Evolutionary conservation across 2,329 filamentous ascomycete genomes (phyloP), one percentile per base, ranked within the genome.

Genomic region (Xylariales sp.): DNA sequence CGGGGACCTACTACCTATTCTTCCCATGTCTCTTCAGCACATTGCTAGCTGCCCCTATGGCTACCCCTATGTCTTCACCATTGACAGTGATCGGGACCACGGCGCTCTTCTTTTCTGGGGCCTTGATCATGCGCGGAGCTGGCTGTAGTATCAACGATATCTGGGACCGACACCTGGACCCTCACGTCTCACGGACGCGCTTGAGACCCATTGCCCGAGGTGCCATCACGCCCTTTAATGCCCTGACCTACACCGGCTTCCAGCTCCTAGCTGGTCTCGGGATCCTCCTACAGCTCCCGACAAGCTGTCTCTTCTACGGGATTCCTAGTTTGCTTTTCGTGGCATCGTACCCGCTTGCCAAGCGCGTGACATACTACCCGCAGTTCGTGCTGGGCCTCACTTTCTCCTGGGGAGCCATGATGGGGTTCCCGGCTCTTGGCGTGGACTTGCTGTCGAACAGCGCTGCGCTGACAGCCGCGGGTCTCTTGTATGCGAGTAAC

Each of bases 101-200:
- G 1, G 56, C 76, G 2, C 74, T 93, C 35, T 93, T 94, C 65
- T 77, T 85, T 54, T 71, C 79, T 2, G 88, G 88, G 38, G 85
- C 87, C 3, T 60, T 94, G 32, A 76, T 95, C 50, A 93, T 95
- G 86, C 84, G 89, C 46, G 86, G 89, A 36, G 87, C 88, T 15
- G 88, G 88, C 38, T 95, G 89, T 62, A 85, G 85, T 14, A 88
- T 94, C 65, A 95, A 95, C 59, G 89, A 95, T 59, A 78, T 94
- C 38, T 90, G 88, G 85, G 89, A 95, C 62, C 80, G 87, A 41
- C 86, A 93, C 52, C 80, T 95, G 12, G 89, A 95, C 62, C 83
- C 85, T 5, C 78, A 88, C 48, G 88, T 95, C 11, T 65, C 76
- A 2, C 78, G 89, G 35, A 94, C 87, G 5, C 78, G 83, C 11